Base-by-base conservation (phyloP, 805 yeast genomes). In the Kockiozyma suomiensis region DNA sequence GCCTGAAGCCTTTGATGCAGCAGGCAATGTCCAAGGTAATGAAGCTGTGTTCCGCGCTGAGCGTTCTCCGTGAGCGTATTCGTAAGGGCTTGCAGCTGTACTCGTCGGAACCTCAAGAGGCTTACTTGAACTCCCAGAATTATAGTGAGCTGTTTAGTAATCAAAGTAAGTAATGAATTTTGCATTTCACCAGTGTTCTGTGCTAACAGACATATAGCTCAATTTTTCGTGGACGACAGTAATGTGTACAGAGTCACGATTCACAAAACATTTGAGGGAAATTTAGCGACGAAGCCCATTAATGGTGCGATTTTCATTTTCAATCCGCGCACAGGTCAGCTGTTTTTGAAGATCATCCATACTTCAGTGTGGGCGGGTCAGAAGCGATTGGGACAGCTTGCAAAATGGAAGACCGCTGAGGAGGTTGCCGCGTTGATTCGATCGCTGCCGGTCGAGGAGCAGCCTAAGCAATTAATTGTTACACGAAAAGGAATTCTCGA, bases 401-500 rank as follows among this genome's bases (percentile, higher is more conserved):
- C 98, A 1, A 94, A 94, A 72, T 94, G 99, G 99, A 94, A 93
- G 72, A 86, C 98, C 1, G 98, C 99, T 0, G 99, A 94, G 74
- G 98, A 93, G 73, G 96, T 90, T 23, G 93, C 97, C 15, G 96
- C 96, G 0, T 77, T 94, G 65, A 82, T 94, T 19, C 80, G 97
- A 45, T 89, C 97, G 0, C 75, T 94, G 55, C 97, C 97, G 0
- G 80, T 84, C 56, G 97, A 93, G 69, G 97, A 94, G 74, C 97
- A 91, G 69, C 99, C 99, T 1, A 88, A 88, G 69, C 97, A 92
- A 73, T 76, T 94, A 61, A 88, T 94, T 70, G 92, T 90, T 8
- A 88, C 97, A 0, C 79, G 98, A 68, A 90, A 88, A 69, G 96
- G 96, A 13, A 87, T 94, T 80, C 70, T 88, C 60, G 99, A 94